Evolutionary conservation across 2,329 filamentous ascomycete genomes (phyloP), one percentile per base, ranked within the genome.

Genomic region (Daldinia eschscholtzii): DNA sequence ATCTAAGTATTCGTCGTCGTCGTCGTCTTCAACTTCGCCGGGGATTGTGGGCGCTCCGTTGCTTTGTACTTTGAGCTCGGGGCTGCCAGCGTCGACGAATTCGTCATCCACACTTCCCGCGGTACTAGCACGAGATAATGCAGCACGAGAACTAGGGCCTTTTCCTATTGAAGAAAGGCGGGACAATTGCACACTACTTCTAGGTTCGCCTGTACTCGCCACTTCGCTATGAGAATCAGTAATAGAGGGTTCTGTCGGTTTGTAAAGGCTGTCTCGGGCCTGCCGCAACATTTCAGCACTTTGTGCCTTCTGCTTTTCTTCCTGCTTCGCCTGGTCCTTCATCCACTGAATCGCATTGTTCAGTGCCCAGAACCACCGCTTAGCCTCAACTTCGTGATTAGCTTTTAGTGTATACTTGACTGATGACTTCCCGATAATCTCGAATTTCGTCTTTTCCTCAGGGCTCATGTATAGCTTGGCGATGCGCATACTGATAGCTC

Each of bases 291-390:
- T 86, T 79, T 96, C 93, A 5, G 91, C 91, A 74, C 91, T 92
- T 64, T 89, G 90, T 6, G 89, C 89, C 37, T 90, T 90, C 68
- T 94, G 90, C 72, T 86, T 90, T 77, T 95, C 91, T 75, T 98
- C 95, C 79, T 97, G 93, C 74, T 92, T 94, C 6, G 93, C 94
- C 81, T 98, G 96, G 76, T 99, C 96, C 80, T 99, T 99, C 70
- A 93, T 91, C 92, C 93, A 98, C 79, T 98, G 96, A 57, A 99
- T 99, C 5, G 96, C 95, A 79, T 99, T 99, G 82, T 99, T 99
- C 70, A 99, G 84, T 0, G 96, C 93, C 96, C 96, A 99, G 81
- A 97, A 99, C 96, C 96, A 99, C 62, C 96, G 89, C 81, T 99
- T 99, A 5, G 96, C 95, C 80, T 99, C 96, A 30, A 98, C 95